phyloP scores from a whole-genome alignment of 2,329 filamentous ascomycete genomes.

The Aspergillus hortae region DNA sequence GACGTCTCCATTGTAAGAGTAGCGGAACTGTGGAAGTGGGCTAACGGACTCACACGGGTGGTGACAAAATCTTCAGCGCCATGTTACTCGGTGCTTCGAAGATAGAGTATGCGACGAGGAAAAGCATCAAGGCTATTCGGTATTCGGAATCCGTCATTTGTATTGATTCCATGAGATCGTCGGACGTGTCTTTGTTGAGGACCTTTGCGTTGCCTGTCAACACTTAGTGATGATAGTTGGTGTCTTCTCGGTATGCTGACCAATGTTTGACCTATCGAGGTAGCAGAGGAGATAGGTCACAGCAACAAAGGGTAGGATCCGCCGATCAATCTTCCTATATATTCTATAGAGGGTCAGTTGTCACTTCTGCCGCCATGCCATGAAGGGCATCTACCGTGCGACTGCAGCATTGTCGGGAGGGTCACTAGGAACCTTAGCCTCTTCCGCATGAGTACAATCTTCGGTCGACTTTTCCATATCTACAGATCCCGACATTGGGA shows the following conservation, averaged over 20 bases:
- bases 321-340: constrained; percentile 4
- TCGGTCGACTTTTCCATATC: background rate
- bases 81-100: constrained; percentile 22
- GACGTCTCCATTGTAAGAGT: background rate
- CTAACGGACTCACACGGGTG: background rate
- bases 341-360: background rate
- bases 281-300: constrained; percentile 31
- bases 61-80: constrained; percentile 9
- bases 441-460: background rate
- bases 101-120: constrained; percentile 24
- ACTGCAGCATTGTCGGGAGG: background rate
- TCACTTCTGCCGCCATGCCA: background rate
- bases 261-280: constrained; percentile 30
- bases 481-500: background rate
- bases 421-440: background rate
- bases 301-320: constrained; percentile 1
- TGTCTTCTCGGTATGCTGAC: constrained; percentile 8
- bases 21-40: background rate
- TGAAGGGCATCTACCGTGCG: background rate
- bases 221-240: background rate
- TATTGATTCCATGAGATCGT: constrained; percentile 30
- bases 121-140: constrained; percentile 35
- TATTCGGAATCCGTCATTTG: constrained; percentile 13
- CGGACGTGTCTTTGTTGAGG: constrained; percentile 33
- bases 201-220: constrained; percentile 38